phyloP scores from a whole-genome alignment of 2,329 filamentous ascomycete genomes.

The Fusarium marasasianum region DNA sequence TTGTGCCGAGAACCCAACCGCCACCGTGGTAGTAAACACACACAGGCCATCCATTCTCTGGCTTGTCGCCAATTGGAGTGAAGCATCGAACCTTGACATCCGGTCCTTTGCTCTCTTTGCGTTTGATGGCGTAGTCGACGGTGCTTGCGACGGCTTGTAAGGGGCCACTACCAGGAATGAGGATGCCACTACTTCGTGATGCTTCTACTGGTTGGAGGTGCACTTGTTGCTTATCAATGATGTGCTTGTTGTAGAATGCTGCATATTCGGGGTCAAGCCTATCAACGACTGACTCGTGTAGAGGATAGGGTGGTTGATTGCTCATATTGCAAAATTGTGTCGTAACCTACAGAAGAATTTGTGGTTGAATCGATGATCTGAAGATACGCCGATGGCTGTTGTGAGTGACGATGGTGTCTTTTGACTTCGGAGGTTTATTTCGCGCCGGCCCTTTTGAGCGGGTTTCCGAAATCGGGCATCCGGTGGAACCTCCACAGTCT shows the following conservation, averaged over 20 bases:
- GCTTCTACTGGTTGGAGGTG: conserved; percentile 9
- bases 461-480: neutral
- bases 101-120: conserved; percentile 1
- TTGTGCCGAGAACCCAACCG: conserved; percentile 12
- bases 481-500: neutral
- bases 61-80: neutral
- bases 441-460: neutral
- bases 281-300: neutral
- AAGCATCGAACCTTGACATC: conserved; percentile 3
- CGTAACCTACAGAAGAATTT: fast-evolving
- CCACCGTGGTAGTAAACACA: conserved; percentile 18
- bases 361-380: fast-evolving
- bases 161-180: conserved; percentile 2
- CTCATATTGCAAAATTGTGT: fast-evolving
- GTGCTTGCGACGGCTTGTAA: neutral
- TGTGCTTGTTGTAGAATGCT: conserved; percentile 10
- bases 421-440: conserved; percentile 1
- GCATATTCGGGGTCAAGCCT: conserved; percentile 5
- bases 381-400: neutral
- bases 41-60: conserved; percentile 2
- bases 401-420: neutral
- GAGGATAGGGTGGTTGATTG: neutral
- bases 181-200: neutral
- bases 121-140: neutral
- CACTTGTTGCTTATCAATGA: conserved; percentile 15